Base-by-base conservation (phyloP, 2,329 filamentous ascomycete species). In the Fusarium sambucinum region DNA sequence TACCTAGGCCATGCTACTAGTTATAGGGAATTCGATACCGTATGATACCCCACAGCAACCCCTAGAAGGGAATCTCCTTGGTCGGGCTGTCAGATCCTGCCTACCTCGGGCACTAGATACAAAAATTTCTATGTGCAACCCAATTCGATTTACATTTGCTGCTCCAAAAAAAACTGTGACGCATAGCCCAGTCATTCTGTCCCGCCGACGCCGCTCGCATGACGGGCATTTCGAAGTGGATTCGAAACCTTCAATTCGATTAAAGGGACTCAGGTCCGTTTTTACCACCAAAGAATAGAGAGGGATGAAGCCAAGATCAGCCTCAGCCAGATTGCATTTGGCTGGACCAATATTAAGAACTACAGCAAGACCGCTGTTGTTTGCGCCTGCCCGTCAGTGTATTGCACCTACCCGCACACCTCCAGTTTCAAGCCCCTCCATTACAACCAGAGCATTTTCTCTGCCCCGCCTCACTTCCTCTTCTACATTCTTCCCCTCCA, bases 251-350 rank as follows among this genome's bases (percentile, higher is more conserved):
- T 53, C 25, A 59, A 58, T 64, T 32, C 58, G 42, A 37, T 66
- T 40, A 25, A 52, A 68, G 64, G 62, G 50, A 62, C 54, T 72
- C 63, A 51, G 65, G 55, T 66, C 56, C 69, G 48, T 69, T 50
- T 52, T 66, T 66, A 50, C 51, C 61, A 67, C 59, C 59, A 66
- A 67, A 52, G 51, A 30, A 50, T 63, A 64, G 55, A 63, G 59
- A 70, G 64, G 68, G 46, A 74, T 74, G 73, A 74, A 69, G 63
- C 58, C 62, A 68, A 69, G 60, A 57, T 32, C 55, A 69, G 55
- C 63, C 47, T 60, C 62, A 60, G 63, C 69, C 65, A 74, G 73
- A 69, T 60, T 73, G 41, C 53, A 59, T 57, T 63, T 63, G 70
- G 70, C 62, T 60, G 66, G 63, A 46, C 59, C 60, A 58, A 55